Base-by-base conservation (phyloP, 345 rosid species). In the Carallia pectinifolia region DNA sequence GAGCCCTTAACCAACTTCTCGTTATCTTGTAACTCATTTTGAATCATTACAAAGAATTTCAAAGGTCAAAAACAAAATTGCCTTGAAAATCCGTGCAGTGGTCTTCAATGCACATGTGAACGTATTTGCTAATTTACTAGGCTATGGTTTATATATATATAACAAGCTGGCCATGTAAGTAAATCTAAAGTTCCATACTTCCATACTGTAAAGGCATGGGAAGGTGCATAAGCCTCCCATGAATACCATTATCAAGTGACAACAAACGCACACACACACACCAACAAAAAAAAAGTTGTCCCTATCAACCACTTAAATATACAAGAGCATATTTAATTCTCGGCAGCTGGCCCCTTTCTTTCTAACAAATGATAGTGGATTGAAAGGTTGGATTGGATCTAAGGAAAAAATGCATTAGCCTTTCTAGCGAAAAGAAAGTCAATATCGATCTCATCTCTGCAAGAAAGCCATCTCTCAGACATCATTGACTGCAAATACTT, bases 31-130 rank as follows among this genome's bases (percentile, higher is more conserved):
- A 40, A 70, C 31, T 23, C 29, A 34, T 53, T 48, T 62, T 58
- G 36, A 9, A 52, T 53, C 5, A 7, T 30, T 53, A 16, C 55
- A n/a, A 61, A 68, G 71, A 52, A 66, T 66, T 36, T 61, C 31
- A 27, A 63, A 29, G 16, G 72, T 68, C 16, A 50, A 64, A 37
- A 60, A n/a, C 18, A 64, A 31, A 62, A 19, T 30, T 47, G 69
- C 61, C 70, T 67, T 65, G 72, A 59, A 71, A 65, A 72, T 54
- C 58, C 53, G 68, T 33, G 9, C 48, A 53, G 2, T 54, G 65
- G 62, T 7, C 40, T 53, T 82, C 53, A 82, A 68, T 82, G 81
- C 80, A 74, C 85, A 79, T 79, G 83, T 71, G 83, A 77, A 71
- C 50, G 50, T 15, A 58, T 74, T 71, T 29, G 61, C 17, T 36